Evolutionary conservation across 1,284 basidiomycete species (phyloP).

Genomic region (Rhodotorula sp.): DNA sequence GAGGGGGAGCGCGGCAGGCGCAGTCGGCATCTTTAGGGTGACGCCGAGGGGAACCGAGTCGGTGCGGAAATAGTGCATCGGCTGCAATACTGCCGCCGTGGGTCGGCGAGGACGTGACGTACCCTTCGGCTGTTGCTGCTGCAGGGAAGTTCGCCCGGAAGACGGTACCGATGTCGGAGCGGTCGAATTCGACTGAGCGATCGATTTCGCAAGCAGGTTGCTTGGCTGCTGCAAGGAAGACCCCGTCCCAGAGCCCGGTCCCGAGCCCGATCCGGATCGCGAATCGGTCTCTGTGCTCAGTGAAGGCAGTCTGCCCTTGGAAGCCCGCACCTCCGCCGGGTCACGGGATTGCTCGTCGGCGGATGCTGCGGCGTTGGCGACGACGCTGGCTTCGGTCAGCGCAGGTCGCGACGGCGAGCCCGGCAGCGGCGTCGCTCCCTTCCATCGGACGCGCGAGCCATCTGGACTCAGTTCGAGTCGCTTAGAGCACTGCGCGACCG

Average conservation of each 20-base stretch:
- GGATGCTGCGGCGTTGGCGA: neutral
- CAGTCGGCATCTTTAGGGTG: too few relatives aligned
- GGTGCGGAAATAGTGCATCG: constrained; percentile 14
- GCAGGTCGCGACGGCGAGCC: neutral
- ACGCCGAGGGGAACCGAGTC: neutral
- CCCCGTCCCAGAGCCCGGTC: neutral
- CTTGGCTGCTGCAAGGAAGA: constrained; percentile 4
- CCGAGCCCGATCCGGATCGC: neutral
- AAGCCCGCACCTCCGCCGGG: neutral
- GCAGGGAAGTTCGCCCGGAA: neutral
- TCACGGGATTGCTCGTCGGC: neutral
- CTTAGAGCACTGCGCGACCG: constrained; percentile 27
- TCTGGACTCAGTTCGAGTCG: constrained; percentile 31
- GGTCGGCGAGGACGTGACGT: neutral
- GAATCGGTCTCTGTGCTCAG: neutral
- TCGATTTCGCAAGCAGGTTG: neutral
- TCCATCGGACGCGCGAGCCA: constrained; percentile 33
- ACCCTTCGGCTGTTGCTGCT: neutral
- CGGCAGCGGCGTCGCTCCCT: neutral
- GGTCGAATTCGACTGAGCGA: constrained; percentile 5
- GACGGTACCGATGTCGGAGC: constrained; percentile 4
- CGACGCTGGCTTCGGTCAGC: neutral
- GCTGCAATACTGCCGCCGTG: constrained; percentile 18
- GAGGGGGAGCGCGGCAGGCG: too few relatives aligned
- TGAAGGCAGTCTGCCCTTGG: neutral